Base-by-base conservation (phyloP, 2,329 filamentous ascomycete species). In the Aspergillus uvarum region DNA sequence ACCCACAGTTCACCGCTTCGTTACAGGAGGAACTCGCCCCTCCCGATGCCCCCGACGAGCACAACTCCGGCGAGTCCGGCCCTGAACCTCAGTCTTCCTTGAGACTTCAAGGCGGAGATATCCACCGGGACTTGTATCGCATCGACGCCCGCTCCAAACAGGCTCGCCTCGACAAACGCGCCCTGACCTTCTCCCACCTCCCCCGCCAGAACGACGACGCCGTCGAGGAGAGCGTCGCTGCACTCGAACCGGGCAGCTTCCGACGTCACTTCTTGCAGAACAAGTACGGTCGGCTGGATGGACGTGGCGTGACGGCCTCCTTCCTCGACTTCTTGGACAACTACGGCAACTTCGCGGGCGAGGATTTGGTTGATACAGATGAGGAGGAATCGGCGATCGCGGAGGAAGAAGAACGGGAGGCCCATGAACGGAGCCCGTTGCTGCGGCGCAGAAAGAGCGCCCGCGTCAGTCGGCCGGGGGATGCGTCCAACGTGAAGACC, bases 311-410 rank as follows among this genome's bases (percentile, higher is more conserved):
- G 16, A 60, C 62, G n/a, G 54, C 59, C 1, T 63, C 65, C 69
- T 92, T 92, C 70, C 85, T 91, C 64, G 88, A 90, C 58, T 92
- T 92, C 64, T 79, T 92, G 22, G 87, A 90, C 60, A 79, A 92
- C 0, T 92, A 92, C 69, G 89, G 89, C 1, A 86, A 85, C 66
- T 92, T 92, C 72, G 89, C 89, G 3, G 89, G 89, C 54, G 89
- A 92, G 72, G 88, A 92, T 61, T 74, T 85, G 21, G 79, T 78
- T 38, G 83, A 85, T 58, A 80, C 81, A 0, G 83, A 84, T 31
- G 86, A 89, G 47, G 88, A 90, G 61, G 65, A 58, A 21, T 61
- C 56, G 12, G 59, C 63, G n/a, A 51, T 31, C 26, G 76, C 79
- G 22, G 81, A 83, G 19, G 80, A 81, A 10, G 81, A 83, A 2